Evolutionary conservation across 2,329 filamentous ascomycete species (phyloP), one percentile per base, ranked within the genome.

Genomic region (Cordyceps militaris): DNA sequence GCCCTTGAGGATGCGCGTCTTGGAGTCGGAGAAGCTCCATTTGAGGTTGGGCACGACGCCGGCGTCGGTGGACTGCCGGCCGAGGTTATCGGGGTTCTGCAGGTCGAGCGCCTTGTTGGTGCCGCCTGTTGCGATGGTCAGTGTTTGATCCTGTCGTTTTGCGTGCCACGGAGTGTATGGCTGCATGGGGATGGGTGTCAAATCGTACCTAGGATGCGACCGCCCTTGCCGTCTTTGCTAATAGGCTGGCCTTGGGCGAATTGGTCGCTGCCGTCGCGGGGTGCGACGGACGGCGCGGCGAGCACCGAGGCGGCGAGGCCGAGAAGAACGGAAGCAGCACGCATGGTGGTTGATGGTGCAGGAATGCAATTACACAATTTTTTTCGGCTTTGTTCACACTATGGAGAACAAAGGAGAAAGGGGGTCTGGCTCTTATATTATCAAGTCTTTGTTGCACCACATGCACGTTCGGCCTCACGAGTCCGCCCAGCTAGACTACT

Each of bases 21-120:
- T 84, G 24, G 83, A 87, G 67, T 87, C 81, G 0, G 83, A 86
- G 70, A 88, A 88, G 55, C 82, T 81, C 85, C 85, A 82, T 67
- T 87, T 88, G 63, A 87, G 73, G 65, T 88, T 88, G 0, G 82
- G 81, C 0, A 88, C 84, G 11, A 79, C 72, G 16, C 85, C 86
- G 49, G 75, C 77, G 65, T 88, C 85, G 1, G 85, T 87, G 16
- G 76, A 73, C 63, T 86, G 79, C 48, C 76, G 75, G 14, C 82
- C 83, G 1, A 88, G 76, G 64, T 84, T 84, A 61, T 83, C 80
- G 0, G 84, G 85, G 63, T 87, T 87, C 61, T 83, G 76, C 2
- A 82, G 68, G 63, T 88, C 85, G 24, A 87, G 69, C 52, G 76
- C 71, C 50, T 78, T 73, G 65, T 88, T 85, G 23, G 85, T 88